These are phyloP conservation scores for Sugiyamaella sp. DNA, from an alignment of 1,139 yeast species.

Conservation along the genomic window DNA sequence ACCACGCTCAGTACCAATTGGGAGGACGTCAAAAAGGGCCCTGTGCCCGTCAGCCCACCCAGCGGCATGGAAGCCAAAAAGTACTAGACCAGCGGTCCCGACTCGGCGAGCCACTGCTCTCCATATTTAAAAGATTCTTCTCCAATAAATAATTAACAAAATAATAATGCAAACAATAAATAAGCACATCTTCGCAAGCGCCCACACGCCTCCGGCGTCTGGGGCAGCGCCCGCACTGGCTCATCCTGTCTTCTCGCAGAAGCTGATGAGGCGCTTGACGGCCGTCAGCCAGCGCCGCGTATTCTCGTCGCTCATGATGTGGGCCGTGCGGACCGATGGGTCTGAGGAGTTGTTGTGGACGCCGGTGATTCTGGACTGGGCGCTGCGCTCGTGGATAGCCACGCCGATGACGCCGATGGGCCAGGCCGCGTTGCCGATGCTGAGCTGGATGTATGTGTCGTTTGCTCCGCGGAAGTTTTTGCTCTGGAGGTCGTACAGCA, in stretches of 20 bases:
- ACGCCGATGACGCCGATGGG: conserved; percentile 84
- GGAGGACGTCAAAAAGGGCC: conserved; percentile 77
- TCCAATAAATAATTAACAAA: neutral
- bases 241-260: conserved; percentile 48
- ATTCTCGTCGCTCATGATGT: conserved; percentile 75
- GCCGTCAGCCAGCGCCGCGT: conserved; percentile 80
- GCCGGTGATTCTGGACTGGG: conserved; percentile 50
- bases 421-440: conserved; percentile 91
- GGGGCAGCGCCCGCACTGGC: too few relatives aligned
- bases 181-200: too few relatives aligned
- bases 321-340: conserved; percentile 49
- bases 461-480: conserved; percentile 59
- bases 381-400: conserved; percentile 77
- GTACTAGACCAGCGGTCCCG: neutral
- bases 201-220: too few relatives aligned
- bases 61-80: conserved; percentile 52
- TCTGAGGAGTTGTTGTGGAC: conserved; percentile 28
- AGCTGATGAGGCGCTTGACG: conserved; percentile 69
- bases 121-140: neutral
- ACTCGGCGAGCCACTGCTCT: conserved; percentile 13
- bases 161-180: too few relatives aligned
- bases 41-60: conserved; percentile 76
- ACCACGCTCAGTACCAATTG: conserved; percentile 93
- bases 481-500: conserved; percentile 61
- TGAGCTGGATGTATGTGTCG: conserved; percentile 71